These are phyloP conservation scores for Melanomma pulvis-pyrius DNA, from an alignment of 495 filamentous ascomycete genomes.

Conservation along the genomic window DNA sequence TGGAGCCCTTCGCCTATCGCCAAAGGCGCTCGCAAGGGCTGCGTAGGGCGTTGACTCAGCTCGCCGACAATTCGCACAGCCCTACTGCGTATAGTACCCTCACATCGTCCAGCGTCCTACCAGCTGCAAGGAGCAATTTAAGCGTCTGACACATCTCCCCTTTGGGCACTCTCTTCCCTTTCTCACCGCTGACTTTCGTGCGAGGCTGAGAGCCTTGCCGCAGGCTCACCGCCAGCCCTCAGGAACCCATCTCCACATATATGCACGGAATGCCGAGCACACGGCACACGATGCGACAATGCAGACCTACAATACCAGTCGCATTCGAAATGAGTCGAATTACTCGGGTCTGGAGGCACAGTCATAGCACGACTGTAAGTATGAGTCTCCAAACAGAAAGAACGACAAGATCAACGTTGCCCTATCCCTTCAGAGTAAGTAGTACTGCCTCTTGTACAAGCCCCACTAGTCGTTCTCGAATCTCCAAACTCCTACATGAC, in stretches of 20 bases:
- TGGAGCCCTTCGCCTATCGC: constrained; percentile 1
- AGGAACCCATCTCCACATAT: constrained; percentile 15
- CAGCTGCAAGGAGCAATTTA: constrained; percentile 23
- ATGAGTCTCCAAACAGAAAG: background rate
- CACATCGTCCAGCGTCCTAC: constrained; percentile 8
- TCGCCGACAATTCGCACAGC: constrained; percentile 22
- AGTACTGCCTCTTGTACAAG: background rate
- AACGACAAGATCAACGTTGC: background rate
- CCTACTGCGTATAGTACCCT: constrained; percentile 37
- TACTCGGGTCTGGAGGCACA: background rate
- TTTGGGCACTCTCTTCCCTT: background rate
- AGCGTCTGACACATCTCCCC: constrained; percentile 1
- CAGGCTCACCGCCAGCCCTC: constrained; percentile 13
- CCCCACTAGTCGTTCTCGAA: background rate
- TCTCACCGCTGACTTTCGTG: constrained; percentile 26
- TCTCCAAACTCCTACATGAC: background rate
- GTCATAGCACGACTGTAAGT: background rate
- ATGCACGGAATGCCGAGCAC: constrained; percentile 7
- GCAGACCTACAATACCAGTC: constrained; percentile 4
- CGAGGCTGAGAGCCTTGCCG: constrained; percentile 22
- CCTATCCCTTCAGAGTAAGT: no score
- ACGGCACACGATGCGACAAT: background rate
- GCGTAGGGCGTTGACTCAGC: constrained; percentile 4
- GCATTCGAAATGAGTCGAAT: background rate
- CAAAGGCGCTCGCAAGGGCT: constrained; percentile 3